These are phyloP conservation scores for Rhodotorula sp. DNA, from an alignment of 1,284 basidiomycete species.

Conservation along the genomic window DNA sequence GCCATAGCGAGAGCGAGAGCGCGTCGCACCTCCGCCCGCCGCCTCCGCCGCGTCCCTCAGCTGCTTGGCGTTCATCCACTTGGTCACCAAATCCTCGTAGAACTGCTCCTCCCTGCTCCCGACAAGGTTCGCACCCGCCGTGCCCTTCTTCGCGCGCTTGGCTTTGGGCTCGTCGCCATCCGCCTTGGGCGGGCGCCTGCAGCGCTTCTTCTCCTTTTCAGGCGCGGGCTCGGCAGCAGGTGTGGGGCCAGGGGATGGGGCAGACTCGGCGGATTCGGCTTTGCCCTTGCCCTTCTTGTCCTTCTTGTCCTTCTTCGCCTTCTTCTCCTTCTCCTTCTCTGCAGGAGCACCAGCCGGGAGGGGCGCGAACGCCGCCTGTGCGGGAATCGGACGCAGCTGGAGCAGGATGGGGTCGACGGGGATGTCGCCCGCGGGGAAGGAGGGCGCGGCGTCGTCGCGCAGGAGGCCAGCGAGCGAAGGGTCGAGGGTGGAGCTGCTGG, in stretches of 20 bases:
- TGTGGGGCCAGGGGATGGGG: too few species aligned
- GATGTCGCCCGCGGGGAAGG: conserved; percentile 7
- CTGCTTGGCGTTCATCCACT: conserved; percentile 24
- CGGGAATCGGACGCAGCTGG: neutral
- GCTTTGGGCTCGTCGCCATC: neutral
- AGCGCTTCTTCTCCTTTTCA: neutral
- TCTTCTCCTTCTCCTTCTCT: conserved; percentile 6
- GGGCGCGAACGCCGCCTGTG: neutral
- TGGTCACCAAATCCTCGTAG: conserved; percentile 18
- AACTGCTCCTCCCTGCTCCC: neutral
- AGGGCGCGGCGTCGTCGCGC: neutral
- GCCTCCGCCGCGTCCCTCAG: conserved; percentile 16
- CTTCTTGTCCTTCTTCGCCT: conserved; percentile 18
- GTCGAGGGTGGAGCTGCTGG: neutral
- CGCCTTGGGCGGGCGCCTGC: neutral
- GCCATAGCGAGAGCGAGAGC: neutral
- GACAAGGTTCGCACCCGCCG: neutral
- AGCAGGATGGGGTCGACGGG: conserved; percentile 18
- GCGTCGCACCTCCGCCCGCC: conserved; percentile 19
- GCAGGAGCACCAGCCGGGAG: neutral
- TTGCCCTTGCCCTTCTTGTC: conserved; percentile 13
- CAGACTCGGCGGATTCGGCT: neutral
- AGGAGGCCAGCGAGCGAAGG: conserved; percentile 6
- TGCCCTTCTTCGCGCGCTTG: neutral
- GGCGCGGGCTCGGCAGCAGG: neutral